These are phyloP conservation scores for Ophiostoma pallidulum DNA, from an alignment of 2,329 filamentous ascomycete species.

Conservation along the genomic window DNA sequence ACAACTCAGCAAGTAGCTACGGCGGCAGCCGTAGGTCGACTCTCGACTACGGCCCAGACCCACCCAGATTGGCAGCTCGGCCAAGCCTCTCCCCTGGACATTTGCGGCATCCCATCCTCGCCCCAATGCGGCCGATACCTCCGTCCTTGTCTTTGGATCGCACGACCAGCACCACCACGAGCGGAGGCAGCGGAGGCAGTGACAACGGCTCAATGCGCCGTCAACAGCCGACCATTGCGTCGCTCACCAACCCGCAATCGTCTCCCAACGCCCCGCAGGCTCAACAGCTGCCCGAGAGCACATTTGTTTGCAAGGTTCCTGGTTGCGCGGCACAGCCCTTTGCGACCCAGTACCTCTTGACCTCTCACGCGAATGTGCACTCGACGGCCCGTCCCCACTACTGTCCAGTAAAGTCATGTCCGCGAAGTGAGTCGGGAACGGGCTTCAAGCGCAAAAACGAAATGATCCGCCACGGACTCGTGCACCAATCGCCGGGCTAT, in stretches of 20 bases:
- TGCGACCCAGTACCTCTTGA: conserved; percentile 67
- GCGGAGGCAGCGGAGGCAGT: not conserved
- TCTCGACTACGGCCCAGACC: conserved; percentile 28
- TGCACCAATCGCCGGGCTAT: conserved; percentile 90
- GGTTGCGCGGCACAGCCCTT: conserved; percentile 66
- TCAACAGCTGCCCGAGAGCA: conserved; percentile 28
- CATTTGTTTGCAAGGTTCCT: conserved; percentile 47
- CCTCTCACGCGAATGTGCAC: conserved; percentile 68
- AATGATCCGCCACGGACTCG: conserved; percentile 70
- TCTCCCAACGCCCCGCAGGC: conserved; percentile 9
- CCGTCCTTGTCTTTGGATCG: not conserved
- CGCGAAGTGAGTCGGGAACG: conserved; percentile 54
- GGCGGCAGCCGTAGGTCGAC: conserved; percentile 24
- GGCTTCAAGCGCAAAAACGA: conserved; percentile 66
- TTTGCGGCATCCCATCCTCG: not conserved
- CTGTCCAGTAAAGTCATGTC: conserved; percentile 52
- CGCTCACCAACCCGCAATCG: not conserved
- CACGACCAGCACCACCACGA: too few species aligned
- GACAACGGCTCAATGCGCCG: not conserved
- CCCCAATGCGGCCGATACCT: not conserved
- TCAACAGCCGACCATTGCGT: not conserved
- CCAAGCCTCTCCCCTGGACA: not conserved
- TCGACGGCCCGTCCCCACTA: conserved; percentile 57
- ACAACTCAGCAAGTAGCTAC: conserved; percentile 18
- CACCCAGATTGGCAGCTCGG: not conserved